These are phyloP conservation scores for Darksidea phi DNA, from an alignment of 495 filamentous ascomycete genomes.

Conservation along the genomic window DNA sequence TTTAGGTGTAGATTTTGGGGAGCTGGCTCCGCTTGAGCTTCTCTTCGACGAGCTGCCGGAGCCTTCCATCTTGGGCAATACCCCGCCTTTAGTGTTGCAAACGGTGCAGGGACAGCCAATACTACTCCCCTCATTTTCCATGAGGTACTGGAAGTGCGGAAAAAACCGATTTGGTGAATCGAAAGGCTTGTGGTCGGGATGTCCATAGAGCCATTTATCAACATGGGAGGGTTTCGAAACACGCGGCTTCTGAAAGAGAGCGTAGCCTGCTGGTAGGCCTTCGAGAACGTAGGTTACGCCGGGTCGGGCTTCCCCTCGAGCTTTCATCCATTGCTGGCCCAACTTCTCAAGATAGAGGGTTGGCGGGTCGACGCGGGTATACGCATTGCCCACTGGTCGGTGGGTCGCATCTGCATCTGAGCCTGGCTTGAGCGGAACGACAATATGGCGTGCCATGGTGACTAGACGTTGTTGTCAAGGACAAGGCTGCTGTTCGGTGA, in stretches of 20 bases:
- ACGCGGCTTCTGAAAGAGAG: slow-evolving; percentile 50
- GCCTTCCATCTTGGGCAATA: not conserved
- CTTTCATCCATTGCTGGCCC: slow-evolving; percentile 37
- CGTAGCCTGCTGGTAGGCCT: slow-evolving; percentile 56
- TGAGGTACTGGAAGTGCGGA: slow-evolving; percentile 58
- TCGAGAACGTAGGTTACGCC: slow-evolving; percentile 53
- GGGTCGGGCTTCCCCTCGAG: slow-evolving; percentile 21
- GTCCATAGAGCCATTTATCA: slow-evolving; percentile 57
- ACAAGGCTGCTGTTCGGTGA: too few relatives aligned
- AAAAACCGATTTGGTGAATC: slow-evolving; percentile 56
- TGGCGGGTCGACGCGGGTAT: slow-evolving; percentile 32
- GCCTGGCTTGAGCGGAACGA: slow-evolving; percentile 35
- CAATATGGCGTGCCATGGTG: slow-evolving; percentile 18
- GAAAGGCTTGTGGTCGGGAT: slow-evolving; percentile 53
- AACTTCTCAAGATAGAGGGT: slow-evolving; percentile 40
- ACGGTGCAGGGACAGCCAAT: slow-evolving; percentile 45
- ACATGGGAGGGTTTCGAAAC: slow-evolving; percentile 44
- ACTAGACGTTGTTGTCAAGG: not conserved
- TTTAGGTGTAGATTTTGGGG: not conserved
- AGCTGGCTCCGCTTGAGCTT: too few relatives aligned
- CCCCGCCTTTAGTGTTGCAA: slow-evolving; percentile 32
- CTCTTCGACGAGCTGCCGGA: too few relatives aligned
- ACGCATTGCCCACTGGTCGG: slow-evolving; percentile 27
- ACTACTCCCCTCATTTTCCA: slow-evolving; percentile 48
- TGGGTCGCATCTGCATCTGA: slow-evolving; percentile 44